A percentile compares a stretch with the other conserved stretches of the same genome.
These are phyloP conservation scores for Leishmania turanica DNA, from an alignment of 208 protist genomes.

Conservation along the genomic window DNA sequence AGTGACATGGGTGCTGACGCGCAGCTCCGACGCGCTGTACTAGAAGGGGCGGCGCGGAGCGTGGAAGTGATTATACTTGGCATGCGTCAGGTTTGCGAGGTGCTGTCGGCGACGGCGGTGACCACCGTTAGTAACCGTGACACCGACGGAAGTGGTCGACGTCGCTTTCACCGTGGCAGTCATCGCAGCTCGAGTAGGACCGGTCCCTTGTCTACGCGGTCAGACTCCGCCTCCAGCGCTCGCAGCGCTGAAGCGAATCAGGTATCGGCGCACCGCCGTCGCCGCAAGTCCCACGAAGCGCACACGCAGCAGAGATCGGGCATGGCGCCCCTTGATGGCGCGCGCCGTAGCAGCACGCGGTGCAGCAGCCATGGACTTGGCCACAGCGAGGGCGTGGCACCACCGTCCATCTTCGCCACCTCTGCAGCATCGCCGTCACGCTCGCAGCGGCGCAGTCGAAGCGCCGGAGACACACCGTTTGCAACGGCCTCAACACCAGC, in stretches of 20 bases:
- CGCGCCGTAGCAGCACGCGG: neutral
- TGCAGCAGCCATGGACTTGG: neutral
- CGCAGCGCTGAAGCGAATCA: neutral
- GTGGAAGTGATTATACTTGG: slow-evolving; percentile 21
- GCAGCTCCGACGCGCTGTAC: slow-evolving; percentile 17
- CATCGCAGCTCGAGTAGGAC: neutral
- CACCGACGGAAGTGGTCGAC: neutral
- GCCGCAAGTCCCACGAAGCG: neutral
- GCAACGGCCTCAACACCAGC: neutral
- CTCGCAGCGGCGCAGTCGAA: neutral
- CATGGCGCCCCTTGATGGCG: neutral
- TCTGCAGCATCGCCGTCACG: neutral
- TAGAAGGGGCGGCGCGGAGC: slow-evolving; percentile 23
- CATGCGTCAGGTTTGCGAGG: slow-evolving; percentile 23
- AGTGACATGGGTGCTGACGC: neutral
- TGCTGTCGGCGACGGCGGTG: slow-evolving; percentile 3
- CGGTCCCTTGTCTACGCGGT: neutral
- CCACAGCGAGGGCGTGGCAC: neutral
- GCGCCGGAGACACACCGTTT: neutral
- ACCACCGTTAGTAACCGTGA: neutral
- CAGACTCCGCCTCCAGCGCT: neutral
- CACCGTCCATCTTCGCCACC: neutral
- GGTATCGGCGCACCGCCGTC: neutral
- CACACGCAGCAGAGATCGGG: neutral
- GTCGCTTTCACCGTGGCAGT: neutral